Evolutionary conservation across 768 basidiomycete genomes (phyloP), one percentile per base, ranked within the genome.

Genomic region (Mycena polygramma): DNA sequence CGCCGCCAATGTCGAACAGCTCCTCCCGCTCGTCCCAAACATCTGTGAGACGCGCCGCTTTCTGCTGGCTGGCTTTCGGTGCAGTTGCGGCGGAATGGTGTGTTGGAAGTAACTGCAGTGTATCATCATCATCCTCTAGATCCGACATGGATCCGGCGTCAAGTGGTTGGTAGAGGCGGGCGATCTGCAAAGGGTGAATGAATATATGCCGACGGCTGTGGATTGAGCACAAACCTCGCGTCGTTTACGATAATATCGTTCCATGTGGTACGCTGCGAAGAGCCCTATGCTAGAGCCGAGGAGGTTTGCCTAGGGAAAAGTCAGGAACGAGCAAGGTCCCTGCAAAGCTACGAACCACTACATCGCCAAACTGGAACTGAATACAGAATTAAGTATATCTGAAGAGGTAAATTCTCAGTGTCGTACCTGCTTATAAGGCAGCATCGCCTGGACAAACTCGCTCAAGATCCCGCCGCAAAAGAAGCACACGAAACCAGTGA

Each of bases 11-110:
- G 51, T 84, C 89, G 77, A 94, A 93, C 41, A 92, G 70, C 63
- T 94, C 92, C 79, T 95, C 93, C 35, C 89, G 86, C 73, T 92
- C 92, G 70, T 94, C 91, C 93, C 93, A 94, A 52, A 91, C 89
- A 77, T 92, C 85, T 19, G 84, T 83, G 52, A 92, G 81, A 22
- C 85, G 86, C 59, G 79, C 76, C 39, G 71, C 73, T 70, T 77
- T 83, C 72, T 63, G 69, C 15, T 53, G 30, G 30, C 30, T 73
- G 76, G 73, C 77, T 70, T 82, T 81, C 69, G 77, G 74, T 62
- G 72, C 73, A 22, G 75, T 58, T 10, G 70, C 39, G 11, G 73
- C 68, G 36, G 73, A 71, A 17, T 74, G 75, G 51, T 78, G 85
- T n/a, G 84, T 83, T 4, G 92, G 91, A 24, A 93, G 87, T 14